Conservation (phyloP, 1,284 basidiomycete species). For the Gomphus sp. region DNA sequence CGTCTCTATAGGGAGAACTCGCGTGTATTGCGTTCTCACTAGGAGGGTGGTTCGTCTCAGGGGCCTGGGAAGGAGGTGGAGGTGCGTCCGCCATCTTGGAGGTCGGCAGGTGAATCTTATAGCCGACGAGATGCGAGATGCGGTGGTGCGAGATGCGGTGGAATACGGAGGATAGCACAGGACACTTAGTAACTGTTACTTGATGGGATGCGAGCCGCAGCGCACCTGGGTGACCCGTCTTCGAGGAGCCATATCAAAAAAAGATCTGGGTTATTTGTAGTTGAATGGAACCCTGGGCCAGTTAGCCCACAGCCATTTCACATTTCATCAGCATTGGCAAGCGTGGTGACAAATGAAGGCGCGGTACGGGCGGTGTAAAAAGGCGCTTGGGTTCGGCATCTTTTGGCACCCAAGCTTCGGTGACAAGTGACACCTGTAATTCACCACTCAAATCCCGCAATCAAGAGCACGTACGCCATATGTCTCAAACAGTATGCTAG, state of each 20-base stretch:
- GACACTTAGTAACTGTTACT: too few species aligned
- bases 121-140: background rate
- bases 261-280: background rate
- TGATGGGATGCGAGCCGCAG: too few species aligned
- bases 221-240: background rate
- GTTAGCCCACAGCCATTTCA: background rate
- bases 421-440: too few species aligned
- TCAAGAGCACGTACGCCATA: too few species aligned
- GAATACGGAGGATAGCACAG: too few species aligned
- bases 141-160: too few species aligned
- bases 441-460: too few species aligned
- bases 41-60: background rate
- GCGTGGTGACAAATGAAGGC: background rate
- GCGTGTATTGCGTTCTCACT: background rate
- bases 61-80: background rate
- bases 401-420: too few species aligned
- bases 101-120: background rate
- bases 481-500: too few species aligned
- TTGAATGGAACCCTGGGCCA: background rate
- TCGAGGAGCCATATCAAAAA: constrained; percentile 1
- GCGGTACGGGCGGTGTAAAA: too few species aligned
- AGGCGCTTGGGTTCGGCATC: too few species aligned
- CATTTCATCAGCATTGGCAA: background rate
- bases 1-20: background rate
- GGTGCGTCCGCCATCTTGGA: background rate